These are phyloP conservation scores for Starmerella floricola DNA, from an alignment of 805 yeast genomes.

Conservation along the genomic window DNA sequence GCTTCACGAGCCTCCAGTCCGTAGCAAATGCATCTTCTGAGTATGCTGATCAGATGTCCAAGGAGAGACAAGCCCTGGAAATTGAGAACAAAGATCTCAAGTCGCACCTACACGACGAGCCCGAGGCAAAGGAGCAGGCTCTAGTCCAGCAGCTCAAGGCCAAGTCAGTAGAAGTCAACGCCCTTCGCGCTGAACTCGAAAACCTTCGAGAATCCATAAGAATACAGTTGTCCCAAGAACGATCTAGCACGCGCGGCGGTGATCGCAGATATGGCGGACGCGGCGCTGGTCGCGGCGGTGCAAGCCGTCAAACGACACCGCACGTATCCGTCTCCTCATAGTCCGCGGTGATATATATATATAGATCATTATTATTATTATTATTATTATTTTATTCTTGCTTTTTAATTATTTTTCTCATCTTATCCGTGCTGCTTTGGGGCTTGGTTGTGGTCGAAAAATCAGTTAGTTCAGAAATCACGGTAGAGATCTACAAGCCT, in stretches of 20 bases:
- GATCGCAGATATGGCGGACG: constrained; percentile 14
- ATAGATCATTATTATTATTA: no score
- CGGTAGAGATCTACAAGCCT: constrained; percentile 49
- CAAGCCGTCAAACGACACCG: constrained; percentile 12
- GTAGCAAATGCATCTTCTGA: constrained; percentile 27
- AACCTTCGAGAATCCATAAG: constrained; percentile 27
- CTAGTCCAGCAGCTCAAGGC: constrained; percentile 26
- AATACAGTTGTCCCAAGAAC: constrained; percentile 9
- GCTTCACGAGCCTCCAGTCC: constrained; percentile 22
- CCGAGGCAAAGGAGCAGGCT: constrained; percentile 22
- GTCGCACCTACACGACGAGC: constrained; percentile 33
- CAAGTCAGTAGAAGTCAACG: constrained; percentile 24
- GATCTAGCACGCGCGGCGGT: constrained; percentile 5
- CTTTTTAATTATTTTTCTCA: neutral
- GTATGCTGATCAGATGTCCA: constrained; percentile 12
- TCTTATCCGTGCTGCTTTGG: neutral
- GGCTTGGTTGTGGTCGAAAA: no score
- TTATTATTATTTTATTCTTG: no score
- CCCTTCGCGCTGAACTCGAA: constrained; percentile 23
- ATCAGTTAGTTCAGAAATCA: neutral
- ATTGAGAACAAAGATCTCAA: constrained; percentile 35
- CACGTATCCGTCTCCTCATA: constrained; percentile 1
- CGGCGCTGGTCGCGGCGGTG: constrained; percentile 17
- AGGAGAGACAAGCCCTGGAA: constrained; percentile 5
- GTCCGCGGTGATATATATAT: neutral